Conservation (phyloP, 441 rosid species). For the Omphalea diandra region DNA sequence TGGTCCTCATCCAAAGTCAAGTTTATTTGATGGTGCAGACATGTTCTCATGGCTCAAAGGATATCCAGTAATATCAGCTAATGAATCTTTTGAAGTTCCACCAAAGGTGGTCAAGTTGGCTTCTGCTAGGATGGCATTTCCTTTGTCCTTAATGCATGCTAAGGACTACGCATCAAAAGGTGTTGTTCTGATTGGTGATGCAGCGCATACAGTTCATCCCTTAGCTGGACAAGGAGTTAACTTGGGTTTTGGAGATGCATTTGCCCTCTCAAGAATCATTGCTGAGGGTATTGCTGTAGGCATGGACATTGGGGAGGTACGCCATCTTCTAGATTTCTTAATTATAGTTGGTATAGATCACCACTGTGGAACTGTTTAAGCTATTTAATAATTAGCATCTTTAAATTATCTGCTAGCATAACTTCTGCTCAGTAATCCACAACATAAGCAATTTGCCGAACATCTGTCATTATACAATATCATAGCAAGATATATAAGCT, state of each 20-base stretch:
- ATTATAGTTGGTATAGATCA: neutral
- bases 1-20: constrained; percentile 75
- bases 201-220: constrained; percentile 95
- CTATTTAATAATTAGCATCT: neutral
- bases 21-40: constrained; percentile 33
- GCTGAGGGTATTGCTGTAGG: constrained; percentile 87
- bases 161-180: constrained; percentile 63
- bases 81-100: constrained; percentile 72
- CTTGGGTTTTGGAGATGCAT: constrained; percentile 90
- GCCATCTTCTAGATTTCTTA: constrained; percentile 16
- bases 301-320: constrained; percentile 84
- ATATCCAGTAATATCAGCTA: constrained; percentile 36
- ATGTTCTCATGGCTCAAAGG: too few species aligned
- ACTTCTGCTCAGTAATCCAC: neutral
- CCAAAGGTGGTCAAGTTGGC: constrained; percentile 76
- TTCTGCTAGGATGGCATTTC: constrained; percentile 85
- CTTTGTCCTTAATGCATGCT: constrained; percentile 80
- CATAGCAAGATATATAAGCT: neutral
- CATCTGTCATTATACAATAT: neutral
- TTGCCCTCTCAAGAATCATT: constrained; percentile 66
- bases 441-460: neutral
- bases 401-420: neutral
- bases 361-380: neutral
- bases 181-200: constrained; percentile 85
- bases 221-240: constrained; percentile 98